Evolutionary conservation across 306 rosid species (phyloP).

Genomic region (Cicer cuneatum): DNA sequence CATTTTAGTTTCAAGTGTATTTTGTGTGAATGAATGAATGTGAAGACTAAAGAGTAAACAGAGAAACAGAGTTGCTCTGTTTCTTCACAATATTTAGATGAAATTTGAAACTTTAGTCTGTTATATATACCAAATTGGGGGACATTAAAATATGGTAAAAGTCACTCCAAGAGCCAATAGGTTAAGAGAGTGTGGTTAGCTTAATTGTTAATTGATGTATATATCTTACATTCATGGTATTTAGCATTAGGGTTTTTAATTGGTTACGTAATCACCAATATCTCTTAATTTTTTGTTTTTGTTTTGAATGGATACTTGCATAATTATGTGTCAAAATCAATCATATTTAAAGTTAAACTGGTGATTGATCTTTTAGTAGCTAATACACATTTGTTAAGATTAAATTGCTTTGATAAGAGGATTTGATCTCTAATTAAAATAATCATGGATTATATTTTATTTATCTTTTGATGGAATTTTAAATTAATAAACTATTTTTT

Average conservation of each 20-base stretch:
- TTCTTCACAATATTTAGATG: background rate
- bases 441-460: no score
- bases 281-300: background rate
- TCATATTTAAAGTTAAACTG: background rate
- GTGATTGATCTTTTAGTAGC: background rate
- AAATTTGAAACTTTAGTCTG: background rate
- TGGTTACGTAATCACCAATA: slow-evolving; percentile 2
- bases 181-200: slow-evolving; percentile 5
- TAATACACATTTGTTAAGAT: no score
- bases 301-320: background rate
- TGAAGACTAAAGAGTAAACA: background rate
- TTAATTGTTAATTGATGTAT: background rate
- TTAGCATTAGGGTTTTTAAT: background rate
- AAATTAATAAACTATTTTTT: no score
- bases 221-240: slow-evolving; percentile 1
- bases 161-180: slow-evolving; percentile 9
- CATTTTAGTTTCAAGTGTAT: slow-evolving; percentile 29
- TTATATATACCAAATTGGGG: slow-evolving; percentile 33
- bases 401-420: no score
- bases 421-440: no score
- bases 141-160: background rate
- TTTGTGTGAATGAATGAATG: background rate
- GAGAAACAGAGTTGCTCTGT: slow-evolving; percentile 25
- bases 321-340: background rate
- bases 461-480: no score